These are phyloP conservation scores for Asterophora parasitica DNA, from an alignment of 768 basidiomycete species.

Conservation along the genomic window DNA sequence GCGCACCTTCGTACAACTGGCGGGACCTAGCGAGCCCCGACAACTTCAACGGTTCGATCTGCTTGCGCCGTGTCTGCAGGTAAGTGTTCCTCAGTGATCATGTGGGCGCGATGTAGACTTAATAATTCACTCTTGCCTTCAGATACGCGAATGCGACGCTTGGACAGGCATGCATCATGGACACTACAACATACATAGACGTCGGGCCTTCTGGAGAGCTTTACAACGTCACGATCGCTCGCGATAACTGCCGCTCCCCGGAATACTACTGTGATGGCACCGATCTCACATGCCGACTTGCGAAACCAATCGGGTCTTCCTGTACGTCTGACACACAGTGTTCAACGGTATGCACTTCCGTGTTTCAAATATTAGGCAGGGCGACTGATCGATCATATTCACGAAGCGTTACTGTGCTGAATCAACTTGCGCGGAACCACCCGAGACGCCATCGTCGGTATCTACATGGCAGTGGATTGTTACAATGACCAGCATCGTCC, in stretches of 20 bases:
- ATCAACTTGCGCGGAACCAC: neutral
- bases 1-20: slow-evolving; percentile 36
- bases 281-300: slow-evolving; percentile 37
- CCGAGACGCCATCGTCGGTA: neutral
- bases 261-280: slow-evolving; percentile 50
- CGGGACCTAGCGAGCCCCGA: slow-evolving; percentile 32
- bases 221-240: slow-evolving; percentile 45
- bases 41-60: slow-evolving; percentile 53
- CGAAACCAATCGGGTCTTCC: slow-evolving; percentile 33
- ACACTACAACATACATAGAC: slow-evolving; percentile 50
- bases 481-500: slow-evolving; percentile 31
- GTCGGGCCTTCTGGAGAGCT: slow-evolving; percentile 34
- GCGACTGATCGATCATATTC: neutral
- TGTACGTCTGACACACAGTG: slow-evolving; percentile 57
- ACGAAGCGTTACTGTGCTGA: slow-evolving; percentile 20
- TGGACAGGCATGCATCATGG: slow-evolving; percentile 45
- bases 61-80: slow-evolving; percentile 56
- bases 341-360: slow-evolving; percentile 29
- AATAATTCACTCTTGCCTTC: neutral
- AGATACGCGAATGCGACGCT: slow-evolving; percentile 56
- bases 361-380: neutral
- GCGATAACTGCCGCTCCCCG: slow-evolving; percentile 54
- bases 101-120: no score
- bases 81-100: no score
- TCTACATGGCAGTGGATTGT: slow-evolving; percentile 18